Base-by-base conservation (phyloP, 495 filamentous ascomycete genomes). In the Evansstolkia leycettana region DNA sequence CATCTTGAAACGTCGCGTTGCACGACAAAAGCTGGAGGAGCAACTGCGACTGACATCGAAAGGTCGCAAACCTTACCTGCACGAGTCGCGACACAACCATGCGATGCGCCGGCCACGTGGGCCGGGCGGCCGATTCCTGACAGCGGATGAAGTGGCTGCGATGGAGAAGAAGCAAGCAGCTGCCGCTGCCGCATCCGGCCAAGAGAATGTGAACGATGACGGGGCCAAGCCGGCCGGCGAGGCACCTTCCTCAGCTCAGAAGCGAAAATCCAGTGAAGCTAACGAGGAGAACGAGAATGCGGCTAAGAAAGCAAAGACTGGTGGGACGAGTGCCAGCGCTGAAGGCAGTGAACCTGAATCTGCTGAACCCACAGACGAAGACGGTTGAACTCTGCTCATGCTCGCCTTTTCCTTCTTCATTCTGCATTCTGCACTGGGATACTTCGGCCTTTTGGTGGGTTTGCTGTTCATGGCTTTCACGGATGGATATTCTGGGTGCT, bases 41-140 rank as follows among this genome's bases (percentile, higher is more conserved):
- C 75, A 83, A 26, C 55, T 99, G 29, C 77, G 90, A 18, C 64
- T 96, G 27, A 94, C 90, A 5, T 90, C 80, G 26, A 99, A 96
- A 58, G 88, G 89, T 15, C 76, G 90, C 20, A 96, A 95, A 56
- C 90, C 90, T 6, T 99, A 99, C 45, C 70, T 99, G 24, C 90
- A 99, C 61, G 90, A 99, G 52, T 96, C 90, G n/a, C 72, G 90
- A 46, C 90, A 99, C 52, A 99, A 99, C 48, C 90, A 99, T 55
- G 90, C 90, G 7, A 99, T 99, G 90, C 75, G 92, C 25, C 72
- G 90, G 43, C 90, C 90, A 15, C 78, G 90, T 52, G 90, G 90
- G 8, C 90, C 90, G n/a, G 90, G 90, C 31, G 90, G 90, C 24
- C 75, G 90, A 20, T 99, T 99, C 69, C 58, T 99, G 59, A 99